Percentiles rank a stretch among this genome's conserved stretches.
Conservation (phyloP, 805 yeast genomes). For the Ogataea polymorpha region DNA sequence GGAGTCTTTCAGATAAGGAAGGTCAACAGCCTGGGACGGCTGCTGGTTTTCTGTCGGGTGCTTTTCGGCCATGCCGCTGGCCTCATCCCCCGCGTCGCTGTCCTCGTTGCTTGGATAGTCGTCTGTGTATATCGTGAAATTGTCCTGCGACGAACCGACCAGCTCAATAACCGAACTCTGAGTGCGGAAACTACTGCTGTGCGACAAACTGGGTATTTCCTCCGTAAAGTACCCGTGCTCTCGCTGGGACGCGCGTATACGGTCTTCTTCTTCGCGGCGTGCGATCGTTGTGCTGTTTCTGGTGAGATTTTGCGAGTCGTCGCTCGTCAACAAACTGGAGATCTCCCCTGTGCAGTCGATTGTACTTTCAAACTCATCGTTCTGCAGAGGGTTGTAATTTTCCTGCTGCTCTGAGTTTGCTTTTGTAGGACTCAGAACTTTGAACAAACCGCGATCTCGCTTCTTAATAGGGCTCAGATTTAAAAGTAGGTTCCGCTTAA, state of each 20-base stretch:
- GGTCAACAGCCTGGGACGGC: no score
- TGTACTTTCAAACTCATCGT: slow-evolving; percentile 1
- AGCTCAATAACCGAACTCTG: slow-evolving; percentile 7
- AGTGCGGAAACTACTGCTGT: slow-evolving; percentile 17
- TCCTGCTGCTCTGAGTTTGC: not conserved
- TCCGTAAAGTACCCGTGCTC: slow-evolving; percentile 21
- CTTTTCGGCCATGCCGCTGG: not conserved
- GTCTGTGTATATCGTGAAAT: slow-evolving; percentile 18
- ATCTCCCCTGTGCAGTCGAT: slow-evolving; percentile 12
- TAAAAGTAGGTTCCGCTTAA: slow-evolving; percentile 8
- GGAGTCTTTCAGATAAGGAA: not conserved
- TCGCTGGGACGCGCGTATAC: slow-evolving; percentile 16
- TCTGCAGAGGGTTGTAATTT: not conserved
- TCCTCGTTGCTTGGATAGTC: not conserved
- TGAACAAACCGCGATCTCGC: not conserved
- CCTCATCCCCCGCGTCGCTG: not conserved
- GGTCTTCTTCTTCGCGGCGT: slow-evolving; percentile 10
- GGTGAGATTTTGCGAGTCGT: slow-evolving; percentile 5
- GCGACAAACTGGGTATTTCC: slow-evolving; percentile 12
- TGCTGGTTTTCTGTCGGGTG: no score
- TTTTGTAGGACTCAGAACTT: slow-evolving; percentile 1
- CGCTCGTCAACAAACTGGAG: slow-evolving; percentile 12
- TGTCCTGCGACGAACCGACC: not conserved
- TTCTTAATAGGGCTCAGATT: slow-evolving; percentile 13
- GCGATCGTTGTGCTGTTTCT: not conserved